Percentiles rank a stretch among this genome's conserved stretches.
These are phyloP conservation scores for Prunus persica DNA, from an alignment of 306 rosid species.

Conservation along the genomic window Prunus_persica_NCBIv2 NC_034009.1:7865501-7866000, in stretches of 20 bases:
- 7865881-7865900: too few species aligned
- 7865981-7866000: too few species aligned
- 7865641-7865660: constrained; percentile 69
- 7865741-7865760: constrained; percentile 43
- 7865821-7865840: constrained; percentile 20
- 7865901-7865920: too few species aligned
- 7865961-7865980: too few species aligned
- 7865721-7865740: neutral
- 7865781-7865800: constrained; percentile 21
- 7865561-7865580: constrained; percentile 49
- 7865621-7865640: constrained; percentile 5
- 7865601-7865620: constrained; percentile 33
- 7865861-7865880: too few species aligned
- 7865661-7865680: constrained; percentile 50
- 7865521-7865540: constrained; percentile 41
- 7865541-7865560: constrained; percentile 64
- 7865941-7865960: too few species aligned
- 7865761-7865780: constrained; percentile 35
- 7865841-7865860: too few species aligned
- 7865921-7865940: too few species aligned
- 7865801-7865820: neutral
- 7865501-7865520: neutral
- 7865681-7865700: constrained; percentile 43
- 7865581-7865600: constrained; percentile 40
- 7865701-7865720: constrained; percentile 39